These are phyloP conservation scores for Ettlia oleoabundans DNA, from an alignment of 139 green algal species.

Conservation along the genomic window DNA sequence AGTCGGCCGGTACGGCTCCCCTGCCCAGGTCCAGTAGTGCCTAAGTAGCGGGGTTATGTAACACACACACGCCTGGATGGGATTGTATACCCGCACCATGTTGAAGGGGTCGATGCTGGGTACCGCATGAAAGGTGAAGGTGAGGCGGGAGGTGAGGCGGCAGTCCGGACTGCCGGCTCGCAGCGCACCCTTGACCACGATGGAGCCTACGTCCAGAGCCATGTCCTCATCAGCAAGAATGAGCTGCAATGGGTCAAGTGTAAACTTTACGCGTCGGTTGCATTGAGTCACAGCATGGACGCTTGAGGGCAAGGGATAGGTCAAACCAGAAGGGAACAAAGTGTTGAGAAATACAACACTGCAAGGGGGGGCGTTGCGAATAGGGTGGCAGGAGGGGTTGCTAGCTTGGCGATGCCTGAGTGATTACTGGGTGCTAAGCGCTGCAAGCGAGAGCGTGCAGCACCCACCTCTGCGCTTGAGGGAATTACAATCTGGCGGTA, in stretches of 20 bases:
- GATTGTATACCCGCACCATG: conserved; percentile 5
- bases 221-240: conserved; percentile 35
- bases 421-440: background rate
- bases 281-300: too few species aligned
- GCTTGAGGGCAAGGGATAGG: background rate
- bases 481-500: conserved; percentile 35
- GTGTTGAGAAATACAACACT: too few species aligned
- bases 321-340: background rate
- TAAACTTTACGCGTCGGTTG: too few species aligned
- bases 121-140: conserved; percentile 19
- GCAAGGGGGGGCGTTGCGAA: too few species aligned
- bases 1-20: too few species aligned
- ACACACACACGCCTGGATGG: background rate
- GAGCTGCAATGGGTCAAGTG: conserved; percentile 22
- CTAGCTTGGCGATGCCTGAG: background rate
- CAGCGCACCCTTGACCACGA: conserved; percentile 28
- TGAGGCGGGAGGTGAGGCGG: conserved; percentile 37
- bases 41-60: too few species aligned
- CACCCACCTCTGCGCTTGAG: conserved; percentile 18
- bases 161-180: conserved; percentile 27
- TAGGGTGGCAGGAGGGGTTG: too few species aligned
- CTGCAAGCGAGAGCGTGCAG: background rate
- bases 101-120: conserved; percentile 16
- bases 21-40: too few species aligned
- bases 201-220: conserved; percentile 19